Conservation (phyloP, 371 early-diverging fungal species). For the Rhizomucor miehei region DNA sequence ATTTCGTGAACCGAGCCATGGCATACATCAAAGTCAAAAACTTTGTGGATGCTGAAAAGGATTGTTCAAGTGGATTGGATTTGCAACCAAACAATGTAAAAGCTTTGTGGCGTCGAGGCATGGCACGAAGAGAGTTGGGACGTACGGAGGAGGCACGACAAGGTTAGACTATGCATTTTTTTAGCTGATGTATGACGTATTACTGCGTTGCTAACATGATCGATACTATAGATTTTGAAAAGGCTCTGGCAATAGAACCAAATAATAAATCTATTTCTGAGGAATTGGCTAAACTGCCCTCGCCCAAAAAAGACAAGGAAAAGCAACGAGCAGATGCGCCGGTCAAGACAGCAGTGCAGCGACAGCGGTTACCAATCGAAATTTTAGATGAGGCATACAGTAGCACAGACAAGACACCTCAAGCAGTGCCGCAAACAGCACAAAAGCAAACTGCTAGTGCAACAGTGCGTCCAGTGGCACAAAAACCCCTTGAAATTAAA, state of each 20-base stretch:
- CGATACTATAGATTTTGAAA: conserved; percentile 54
- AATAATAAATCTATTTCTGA: conserved; percentile 60
- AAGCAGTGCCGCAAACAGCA: conserved; percentile 3
- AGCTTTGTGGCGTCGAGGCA: conserved; percentile 80
- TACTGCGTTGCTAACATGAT: background rate
- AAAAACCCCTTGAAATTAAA: conserved; percentile 17
- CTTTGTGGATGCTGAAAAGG: conserved; percentile 66
- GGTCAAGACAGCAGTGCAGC: background rate
- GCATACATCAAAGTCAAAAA: conserved; percentile 71
- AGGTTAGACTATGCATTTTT: conserved; percentile 37
- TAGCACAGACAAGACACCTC: background rate
- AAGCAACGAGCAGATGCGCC: conserved; percentile 1
- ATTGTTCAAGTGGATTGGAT: conserved; percentile 65
- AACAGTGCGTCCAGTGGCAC: background rate
- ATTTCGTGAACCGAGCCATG: conserved; percentile 83
- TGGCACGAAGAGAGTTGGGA: conserved; percentile 61
- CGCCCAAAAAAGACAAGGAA: conserved; percentile 1
- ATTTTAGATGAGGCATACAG: conserved; percentile 27
- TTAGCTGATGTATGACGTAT: too few species aligned
- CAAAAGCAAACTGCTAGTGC: background rate
- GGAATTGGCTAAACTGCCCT: conserved; percentile 54
- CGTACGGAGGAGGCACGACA: conserved; percentile 56
- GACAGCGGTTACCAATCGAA: conserved; percentile 22
- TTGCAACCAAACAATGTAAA: conserved; percentile 76
- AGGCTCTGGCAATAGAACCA: conserved; percentile 67